Percentiles rank a stretch among this genome's conserved stretches.
phyloP scores from a whole-genome alignment of 768 basidiomycete genomes.

The Hemileccinum rubropunctum region DNA sequence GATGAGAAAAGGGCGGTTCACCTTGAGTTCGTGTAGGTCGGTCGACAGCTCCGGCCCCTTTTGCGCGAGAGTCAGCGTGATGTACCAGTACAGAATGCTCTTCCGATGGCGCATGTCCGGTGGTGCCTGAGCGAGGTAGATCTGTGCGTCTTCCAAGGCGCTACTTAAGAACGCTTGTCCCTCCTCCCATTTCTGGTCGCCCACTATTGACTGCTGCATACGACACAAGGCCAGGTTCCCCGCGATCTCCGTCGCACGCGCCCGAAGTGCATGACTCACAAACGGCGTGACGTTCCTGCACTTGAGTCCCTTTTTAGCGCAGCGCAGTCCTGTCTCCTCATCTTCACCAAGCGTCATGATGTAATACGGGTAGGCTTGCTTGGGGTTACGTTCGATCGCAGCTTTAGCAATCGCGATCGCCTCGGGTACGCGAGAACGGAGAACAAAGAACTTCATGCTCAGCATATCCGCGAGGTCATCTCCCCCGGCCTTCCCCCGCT shows the following conservation, averaged over 20 bases:
- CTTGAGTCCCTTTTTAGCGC: conserved; percentile 63
- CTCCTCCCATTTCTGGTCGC: conserved; percentile 50
- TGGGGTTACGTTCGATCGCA: conserved; percentile 49
- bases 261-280: conserved; percentile 53
- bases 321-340: conserved; percentile 47
- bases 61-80: conserved; percentile 49
- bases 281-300: conserved; percentile 54
- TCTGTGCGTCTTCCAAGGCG: conserved; percentile 57
- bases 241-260: conserved; percentile 58
- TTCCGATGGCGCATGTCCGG: conserved; percentile 61
- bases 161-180: conserved; percentile 60
- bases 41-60: conserved; percentile 46
- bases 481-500: conserved; percentile 39
- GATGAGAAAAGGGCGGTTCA: conserved; percentile 17
- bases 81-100: conserved; percentile 56
- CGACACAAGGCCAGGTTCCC: conserved; percentile 49
- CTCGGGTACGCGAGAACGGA: conserved; percentile 44
- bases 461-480: conserved; percentile 56
- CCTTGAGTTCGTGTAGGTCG: conserved; percentile 51
- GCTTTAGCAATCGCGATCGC: conserved; percentile 45
- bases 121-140: conserved; percentile 51
- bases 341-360: conserved; percentile 51
- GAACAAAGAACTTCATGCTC: conserved; percentile 58
- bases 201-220: conserved; percentile 39
- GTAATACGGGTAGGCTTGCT: conserved; percentile 59